A percentile compares a stretch with the other conserved stretches of the same genome.
Evolutionary conservation across 2,329 filamentous ascomycete genomes (phyloP).

Genomic region (Cladophialophora bantiana): DNA sequence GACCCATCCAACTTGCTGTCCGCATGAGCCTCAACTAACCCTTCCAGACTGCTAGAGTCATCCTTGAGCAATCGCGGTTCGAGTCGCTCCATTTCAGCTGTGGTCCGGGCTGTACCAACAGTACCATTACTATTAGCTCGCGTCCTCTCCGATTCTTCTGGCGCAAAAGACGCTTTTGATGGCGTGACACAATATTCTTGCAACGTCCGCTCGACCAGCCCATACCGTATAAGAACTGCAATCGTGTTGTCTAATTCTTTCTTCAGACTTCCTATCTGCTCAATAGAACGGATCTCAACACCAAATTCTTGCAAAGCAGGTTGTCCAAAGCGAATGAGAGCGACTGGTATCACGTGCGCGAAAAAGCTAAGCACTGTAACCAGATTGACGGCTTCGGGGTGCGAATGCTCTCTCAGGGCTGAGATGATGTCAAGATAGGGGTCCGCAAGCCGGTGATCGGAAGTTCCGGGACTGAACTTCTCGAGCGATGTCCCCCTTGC

Average conservation of each 20-base stretch:
- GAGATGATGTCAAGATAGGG: conserved; percentile 57
- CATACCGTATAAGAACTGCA: conserved; percentile 54
- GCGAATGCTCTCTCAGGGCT: conserved; percentile 49
- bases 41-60: conserved; percentile 28
- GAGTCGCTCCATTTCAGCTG: background rate
- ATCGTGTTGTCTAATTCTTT: conserved; percentile 56
- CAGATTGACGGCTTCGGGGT: conserved; percentile 66
- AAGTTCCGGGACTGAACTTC: conserved; percentile 64
- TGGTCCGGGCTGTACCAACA: background rate
- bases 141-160: conserved; percentile 20
- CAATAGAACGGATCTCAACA: conserved; percentile 49
- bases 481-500: conserved; percentile 67
- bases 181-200: conserved; percentile 43
- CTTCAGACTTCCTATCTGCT: conserved; percentile 42
- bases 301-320: conserved; percentile 45
- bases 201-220: conserved; percentile 52
- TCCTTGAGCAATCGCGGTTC: conserved; percentile 7
- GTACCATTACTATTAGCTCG: conserved; percentile 13
- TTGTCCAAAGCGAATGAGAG: conserved; percentile 66
- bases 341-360: conserved; percentile 69
- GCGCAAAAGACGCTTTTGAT: conserved; percentile 23
- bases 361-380: conserved; percentile 71
- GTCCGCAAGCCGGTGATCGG: conserved; percentile 61
- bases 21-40: conserved; percentile 21
- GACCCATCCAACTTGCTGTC: conserved; percentile 27